Evolutionary conservation across 371 early-diverging fungal species (phyloP).

Genomic region (Cladochytrium tenue): DNA sequence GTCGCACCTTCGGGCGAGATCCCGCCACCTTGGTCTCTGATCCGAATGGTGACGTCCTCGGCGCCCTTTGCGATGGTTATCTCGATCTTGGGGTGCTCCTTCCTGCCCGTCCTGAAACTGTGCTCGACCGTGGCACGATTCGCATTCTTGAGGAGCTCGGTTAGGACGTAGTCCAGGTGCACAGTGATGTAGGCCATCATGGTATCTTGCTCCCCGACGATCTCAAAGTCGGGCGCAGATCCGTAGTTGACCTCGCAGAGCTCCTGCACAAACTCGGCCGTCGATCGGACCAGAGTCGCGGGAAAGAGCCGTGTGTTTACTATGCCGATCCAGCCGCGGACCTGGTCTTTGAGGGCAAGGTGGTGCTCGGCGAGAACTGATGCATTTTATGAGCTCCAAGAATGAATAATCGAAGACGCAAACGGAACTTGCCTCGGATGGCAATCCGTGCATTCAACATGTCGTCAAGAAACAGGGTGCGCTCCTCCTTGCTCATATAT

Average conservation of each 20-base stretch:
- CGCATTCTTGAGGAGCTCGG: slow-evolving; percentile 90
- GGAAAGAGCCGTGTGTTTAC: slow-evolving; percentile 81
- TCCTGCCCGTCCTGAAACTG: slow-evolving; percentile 47
- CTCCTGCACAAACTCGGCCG: slow-evolving; percentile 76
- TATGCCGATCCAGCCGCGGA: slow-evolving; percentile 75
- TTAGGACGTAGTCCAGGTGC: slow-evolving; percentile 92
- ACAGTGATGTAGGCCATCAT: slow-evolving; percentile 87
- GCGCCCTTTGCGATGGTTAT: slow-evolving; percentile 80
- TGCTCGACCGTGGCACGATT: slow-evolving; percentile 87
- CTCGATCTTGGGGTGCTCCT: slow-evolving; percentile 74
- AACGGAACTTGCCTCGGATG: slow-evolving; percentile 61
- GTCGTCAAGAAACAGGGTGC: slow-evolving; percentile 78
- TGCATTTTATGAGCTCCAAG: background rate
- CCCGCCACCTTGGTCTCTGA: slow-evolving; percentile 94
- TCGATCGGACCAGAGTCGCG: slow-evolving; percentile 61
- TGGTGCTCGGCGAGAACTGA: slow-evolving; percentile 83
- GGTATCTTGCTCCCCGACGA: slow-evolving; percentile 78
- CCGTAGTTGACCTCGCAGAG: slow-evolving; percentile 93
- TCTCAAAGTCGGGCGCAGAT: slow-evolving; percentile 69
- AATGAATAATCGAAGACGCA: background rate
- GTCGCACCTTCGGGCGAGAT: slow-evolving; percentile 62
- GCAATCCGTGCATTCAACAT: slow-evolving; percentile 93
- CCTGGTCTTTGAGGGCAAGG: slow-evolving; percentile 74
- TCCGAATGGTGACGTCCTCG: slow-evolving; percentile 81
- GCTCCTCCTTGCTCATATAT: slow-evolving; percentile 78